Conservation (phyloP, 192 early-diverging fungal genomes). For the Rhizophagus clarus region DNA sequence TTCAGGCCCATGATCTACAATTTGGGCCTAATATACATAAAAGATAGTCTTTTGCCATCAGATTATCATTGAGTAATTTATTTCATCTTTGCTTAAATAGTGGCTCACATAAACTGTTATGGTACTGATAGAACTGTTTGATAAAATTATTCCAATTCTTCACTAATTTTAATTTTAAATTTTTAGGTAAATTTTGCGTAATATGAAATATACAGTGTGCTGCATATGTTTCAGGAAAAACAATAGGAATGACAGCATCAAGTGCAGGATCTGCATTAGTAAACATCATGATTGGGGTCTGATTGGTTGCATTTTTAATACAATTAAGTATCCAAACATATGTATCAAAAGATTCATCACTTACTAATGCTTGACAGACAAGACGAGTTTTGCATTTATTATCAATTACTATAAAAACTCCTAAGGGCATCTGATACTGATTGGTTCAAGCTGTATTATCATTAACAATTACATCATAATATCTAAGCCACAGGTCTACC, state of each 20-base stretch:
- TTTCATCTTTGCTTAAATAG: constrained; percentile 1
- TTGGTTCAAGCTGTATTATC: too few species aligned
- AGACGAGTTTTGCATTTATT: too few species aligned
- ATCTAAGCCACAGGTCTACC: too few species aligned
- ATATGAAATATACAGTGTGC: neutral
- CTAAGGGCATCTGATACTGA: too few species aligned
- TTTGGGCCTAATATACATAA: neutral
- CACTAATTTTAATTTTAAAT: neutral
- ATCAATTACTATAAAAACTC: too few species aligned
- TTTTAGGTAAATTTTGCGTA: neutral
- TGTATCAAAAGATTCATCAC: too few species aligned
- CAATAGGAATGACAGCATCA: too few species aligned
- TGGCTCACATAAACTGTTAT: neutral
- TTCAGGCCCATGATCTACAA: neutral
- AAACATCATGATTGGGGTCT: neutral
- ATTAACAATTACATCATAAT: too few species aligned
- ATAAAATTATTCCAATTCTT: neutral
- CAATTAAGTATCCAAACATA: too few species aligned
- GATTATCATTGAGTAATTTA: neutral
- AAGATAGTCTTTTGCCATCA: constrained; percentile 5
- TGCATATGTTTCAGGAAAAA: neutral
- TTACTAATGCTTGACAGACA: too few species aligned
- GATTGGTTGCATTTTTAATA: too few species aligned
- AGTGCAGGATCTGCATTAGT: too few species aligned
- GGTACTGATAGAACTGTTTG: neutral